Evolutionary conservation across 371 early-diverging fungal genomes (phyloP).

Genomic region (Apophysomyces elegans): DNA sequence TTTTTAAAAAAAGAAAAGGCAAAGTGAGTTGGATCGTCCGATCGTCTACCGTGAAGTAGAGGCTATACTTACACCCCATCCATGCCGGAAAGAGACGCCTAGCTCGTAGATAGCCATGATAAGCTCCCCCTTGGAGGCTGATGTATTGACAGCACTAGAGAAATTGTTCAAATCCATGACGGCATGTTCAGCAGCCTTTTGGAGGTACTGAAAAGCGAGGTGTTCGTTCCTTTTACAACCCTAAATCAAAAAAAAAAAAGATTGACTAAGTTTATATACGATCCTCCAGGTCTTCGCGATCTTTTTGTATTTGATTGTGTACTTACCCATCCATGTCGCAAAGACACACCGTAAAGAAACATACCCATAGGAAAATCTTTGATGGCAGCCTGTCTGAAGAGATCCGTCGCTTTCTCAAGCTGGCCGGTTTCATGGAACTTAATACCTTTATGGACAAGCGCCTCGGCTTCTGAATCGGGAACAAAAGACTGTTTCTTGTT

Average conservation of each 20-base stretch:
- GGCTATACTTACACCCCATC: slow-evolving; percentile 78
- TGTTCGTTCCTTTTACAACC: slow-evolving; percentile 71
- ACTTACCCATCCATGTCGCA: slow-evolving; percentile 77
- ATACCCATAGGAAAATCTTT: slow-evolving; percentile 69
- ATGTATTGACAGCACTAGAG: slow-evolving; percentile 31
- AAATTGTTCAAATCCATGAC: slow-evolving; percentile 62
- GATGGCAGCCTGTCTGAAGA: slow-evolving; percentile 70
- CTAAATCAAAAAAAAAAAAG: slow-evolving; percentile 24
- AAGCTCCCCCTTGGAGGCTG: slow-evolving; percentile 48
- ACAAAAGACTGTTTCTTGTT: neutral
- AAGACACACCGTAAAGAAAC: slow-evolving; percentile 76
- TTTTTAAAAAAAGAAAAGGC: neutral
- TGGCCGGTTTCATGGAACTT: slow-evolving; percentile 69
- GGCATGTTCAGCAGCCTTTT: slow-evolving; percentile 80
- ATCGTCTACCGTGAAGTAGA: neutral
- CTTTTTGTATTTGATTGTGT: neutral
- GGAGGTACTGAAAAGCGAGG: slow-evolving; percentile 75
- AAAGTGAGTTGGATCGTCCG: neutral
- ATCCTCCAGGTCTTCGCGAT: too few species aligned
- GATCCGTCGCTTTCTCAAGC: slow-evolving; percentile 68
- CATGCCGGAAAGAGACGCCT: slow-evolving; percentile 81
- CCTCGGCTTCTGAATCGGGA: slow-evolving; percentile 19
- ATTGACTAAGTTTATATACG: neutral
- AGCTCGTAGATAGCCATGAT: slow-evolving; percentile 88
- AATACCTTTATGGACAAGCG: slow-evolving; percentile 37